Evolutionary conservation across 176 grass and related monocot genomes (phyloP).

Genomic region (Ampelocalamus luodianensis): DNA sequence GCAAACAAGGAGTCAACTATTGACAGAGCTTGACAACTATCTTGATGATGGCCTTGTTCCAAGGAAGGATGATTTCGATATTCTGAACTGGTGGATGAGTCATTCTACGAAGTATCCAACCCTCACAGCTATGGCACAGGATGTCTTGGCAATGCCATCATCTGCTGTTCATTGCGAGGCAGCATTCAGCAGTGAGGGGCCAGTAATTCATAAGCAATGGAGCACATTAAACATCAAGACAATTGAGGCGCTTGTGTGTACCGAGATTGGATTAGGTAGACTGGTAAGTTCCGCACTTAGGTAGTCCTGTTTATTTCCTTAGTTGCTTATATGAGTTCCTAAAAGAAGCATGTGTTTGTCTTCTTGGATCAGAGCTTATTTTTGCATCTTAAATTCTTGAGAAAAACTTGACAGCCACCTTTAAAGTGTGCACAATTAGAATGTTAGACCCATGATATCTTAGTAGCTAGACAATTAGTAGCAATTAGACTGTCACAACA

Average conservation of each 20-base stretch:
- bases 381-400: constrained; percentile 7
- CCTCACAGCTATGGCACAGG: constrained; percentile 48
- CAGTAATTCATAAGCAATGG: constrained; percentile 46
- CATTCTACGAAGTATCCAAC: constrained; percentile 58
- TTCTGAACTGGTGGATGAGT: constrained; percentile 62
- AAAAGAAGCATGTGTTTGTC: background rate
- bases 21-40: constrained; percentile 50
- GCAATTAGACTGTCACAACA: background rate
- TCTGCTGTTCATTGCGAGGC: constrained; percentile 46
- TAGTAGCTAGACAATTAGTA: constrained; percentile 13
- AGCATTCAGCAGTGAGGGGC: constrained; percentile 29
- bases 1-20: constrained; percentile 47
- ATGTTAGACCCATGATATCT: constrained; percentile 1
- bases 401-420: background rate
- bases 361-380: background rate
- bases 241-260: constrained; percentile 57
- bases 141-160: constrained; percentile 58
- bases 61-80: constrained; percentile 60
- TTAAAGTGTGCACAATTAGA: background rate
- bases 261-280: constrained; percentile 53
- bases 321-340: background rate
- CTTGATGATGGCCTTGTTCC: constrained; percentile 59
- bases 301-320: constrained; percentile 22
- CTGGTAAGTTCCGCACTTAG: constrained; percentile 29
- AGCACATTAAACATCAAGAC: constrained; percentile 60